Percentiles rank a stretch among this genome's conserved stretches.
phyloP scores from a whole-genome alignment of 2,329 filamentous ascomycete species.

The Ceratocystis variospora region DNA sequence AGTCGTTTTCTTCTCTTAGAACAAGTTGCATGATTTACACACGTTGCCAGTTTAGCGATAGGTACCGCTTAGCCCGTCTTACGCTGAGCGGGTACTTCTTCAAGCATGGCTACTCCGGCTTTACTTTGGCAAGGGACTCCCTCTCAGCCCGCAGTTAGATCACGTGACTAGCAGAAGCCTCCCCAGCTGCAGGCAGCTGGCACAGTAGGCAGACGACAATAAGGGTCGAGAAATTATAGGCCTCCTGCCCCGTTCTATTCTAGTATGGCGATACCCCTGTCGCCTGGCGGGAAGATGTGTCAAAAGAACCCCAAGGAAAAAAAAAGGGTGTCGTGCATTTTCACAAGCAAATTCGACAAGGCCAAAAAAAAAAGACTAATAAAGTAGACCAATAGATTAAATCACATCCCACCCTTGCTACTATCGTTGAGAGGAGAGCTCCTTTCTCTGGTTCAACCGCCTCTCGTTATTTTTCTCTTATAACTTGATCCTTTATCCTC shows the following conservation, averaged over 20 bases:
- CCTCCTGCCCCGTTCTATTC: background rate
- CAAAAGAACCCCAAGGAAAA: background rate
- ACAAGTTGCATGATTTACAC: slow-evolving; percentile 2
- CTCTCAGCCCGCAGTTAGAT: background rate
- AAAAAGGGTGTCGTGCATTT: slow-evolving; percentile 7
- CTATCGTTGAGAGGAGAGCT: slow-evolving; percentile 2
- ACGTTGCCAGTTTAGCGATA: slow-evolving; percentile 1
- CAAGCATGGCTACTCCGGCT: background rate
- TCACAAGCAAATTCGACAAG: slow-evolving; percentile 6
- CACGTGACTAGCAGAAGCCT: background rate
- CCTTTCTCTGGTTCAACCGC: slow-evolving; percentile 3
- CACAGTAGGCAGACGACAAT: too few species aligned
- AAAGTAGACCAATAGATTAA: background rate
- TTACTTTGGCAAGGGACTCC: background rate
- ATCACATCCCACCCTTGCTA: background rate
- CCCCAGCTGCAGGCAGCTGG: background rate
- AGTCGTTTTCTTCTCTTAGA: background rate
- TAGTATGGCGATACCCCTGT: background rate
- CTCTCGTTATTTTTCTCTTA: too few species aligned
- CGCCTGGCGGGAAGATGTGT: background rate
- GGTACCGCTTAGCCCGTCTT: background rate
- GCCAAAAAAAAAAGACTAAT: background rate
- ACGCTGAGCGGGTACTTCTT: background rate
- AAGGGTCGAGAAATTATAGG: background rate
- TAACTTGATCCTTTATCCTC: slow-evolving; percentile 1